Evolutionary conservation across 805 yeast species (phyloP).

Genomic region (Spencermartinsiella europaea): DNA sequence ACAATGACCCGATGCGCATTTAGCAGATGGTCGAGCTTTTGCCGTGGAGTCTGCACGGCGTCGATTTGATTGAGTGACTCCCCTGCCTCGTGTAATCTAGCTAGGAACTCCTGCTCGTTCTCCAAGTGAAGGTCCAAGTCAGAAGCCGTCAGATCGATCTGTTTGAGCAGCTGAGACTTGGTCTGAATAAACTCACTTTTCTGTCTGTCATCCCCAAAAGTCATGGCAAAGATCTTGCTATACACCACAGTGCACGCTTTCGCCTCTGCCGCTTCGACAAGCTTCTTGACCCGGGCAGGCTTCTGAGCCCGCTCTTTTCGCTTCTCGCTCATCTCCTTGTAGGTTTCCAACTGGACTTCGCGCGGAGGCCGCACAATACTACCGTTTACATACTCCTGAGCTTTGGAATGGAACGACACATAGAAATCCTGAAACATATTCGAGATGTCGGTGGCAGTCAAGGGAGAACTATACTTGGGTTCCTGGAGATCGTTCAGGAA

Average conservation of each 20-base stretch:
- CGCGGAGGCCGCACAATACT: constrained; percentile 23
- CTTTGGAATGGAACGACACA: constrained; percentile 25
- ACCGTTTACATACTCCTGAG: constrained; percentile 22
- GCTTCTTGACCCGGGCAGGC: constrained; percentile 21
- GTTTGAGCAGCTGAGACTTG: constrained; percentile 27
- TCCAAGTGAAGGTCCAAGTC: constrained; percentile 25
- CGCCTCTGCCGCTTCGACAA: constrained; percentile 33
- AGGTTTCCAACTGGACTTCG: constrained; percentile 32
- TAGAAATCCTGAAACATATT: constrained; percentile 39
- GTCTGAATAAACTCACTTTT: constrained; percentile 22
- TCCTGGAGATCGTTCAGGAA: constrained; percentile 32
- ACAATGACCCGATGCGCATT: constrained; percentile 35
- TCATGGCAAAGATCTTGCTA: constrained; percentile 31
- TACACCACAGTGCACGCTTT: constrained; percentile 34
- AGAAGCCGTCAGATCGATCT: constrained; percentile 26
- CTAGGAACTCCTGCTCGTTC: constrained; percentile 14
- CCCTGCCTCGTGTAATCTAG: constrained; percentile 14
- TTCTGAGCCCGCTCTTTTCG: constrained; percentile 26
- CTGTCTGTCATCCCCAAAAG: constrained; percentile 26
- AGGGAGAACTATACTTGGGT: constrained; percentile 34
- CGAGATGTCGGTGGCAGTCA: constrained; percentile 35
- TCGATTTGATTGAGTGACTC: constrained; percentile 22
- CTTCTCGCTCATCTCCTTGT: constrained; percentile 30
- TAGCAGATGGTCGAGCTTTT: constrained; percentile 32
- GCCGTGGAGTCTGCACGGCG: constrained; percentile 30